Conservation (phyloP, 2,329 filamentous ascomycete genomes). For the Sclerotinia nivalis region DNA sequence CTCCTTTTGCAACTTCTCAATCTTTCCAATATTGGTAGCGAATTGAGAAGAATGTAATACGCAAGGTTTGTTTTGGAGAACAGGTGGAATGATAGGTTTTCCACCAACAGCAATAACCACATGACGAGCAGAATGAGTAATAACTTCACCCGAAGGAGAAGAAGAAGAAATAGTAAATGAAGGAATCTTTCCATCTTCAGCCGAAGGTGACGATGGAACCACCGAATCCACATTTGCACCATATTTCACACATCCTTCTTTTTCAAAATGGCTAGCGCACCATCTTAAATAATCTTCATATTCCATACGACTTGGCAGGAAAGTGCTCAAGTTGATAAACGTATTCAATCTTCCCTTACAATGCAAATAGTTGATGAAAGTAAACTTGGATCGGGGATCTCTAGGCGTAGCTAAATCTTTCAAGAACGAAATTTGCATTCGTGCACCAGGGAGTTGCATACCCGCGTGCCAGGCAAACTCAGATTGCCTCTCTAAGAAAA, state of each 20-base stretch:
- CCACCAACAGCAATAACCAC: slow-evolving; percentile 67
- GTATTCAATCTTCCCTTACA: slow-evolving; percentile 77
- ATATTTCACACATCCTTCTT: slow-evolving; percentile 61
- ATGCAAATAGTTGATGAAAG: slow-evolving; percentile 93
- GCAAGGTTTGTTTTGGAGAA: slow-evolving; percentile 67
- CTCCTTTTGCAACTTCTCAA: slow-evolving; percentile 46
- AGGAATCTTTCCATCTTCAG: slow-evolving; percentile 36
- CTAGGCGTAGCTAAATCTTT: slow-evolving; percentile 92
- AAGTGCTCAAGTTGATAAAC: slow-evolving; percentile 89
- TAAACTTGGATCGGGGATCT: slow-evolving; percentile 87
- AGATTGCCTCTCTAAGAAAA: slow-evolving; percentile 84
- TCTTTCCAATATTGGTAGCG: slow-evolving; percentile 60
- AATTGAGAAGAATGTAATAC: slow-evolving; percentile 91
- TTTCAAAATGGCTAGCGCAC: slow-evolving; percentile 78
- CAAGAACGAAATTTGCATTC: slow-evolving; percentile 97
- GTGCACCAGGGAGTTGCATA: slow-evolving; percentile 89
- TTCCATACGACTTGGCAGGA: slow-evolving; percentile 80
- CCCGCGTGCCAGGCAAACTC: slow-evolving; percentile 91
- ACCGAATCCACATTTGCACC: slow-evolving; percentile 71
- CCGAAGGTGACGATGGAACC: slow-evolving; percentile 24
- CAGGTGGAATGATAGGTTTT: slow-evolving; percentile 67
- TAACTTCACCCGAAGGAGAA: slow-evolving; percentile 44
- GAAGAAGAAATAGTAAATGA: slow-evolving; percentile 40
- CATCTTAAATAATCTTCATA: slow-evolving; percentile 96
- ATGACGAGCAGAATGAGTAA: slow-evolving; percentile 47